Evolutionary conservation across 75 land plant genomes (phyloP), one percentile per base, ranked within the genome.

Genomic region (Ceratopteris richardii): DNA sequence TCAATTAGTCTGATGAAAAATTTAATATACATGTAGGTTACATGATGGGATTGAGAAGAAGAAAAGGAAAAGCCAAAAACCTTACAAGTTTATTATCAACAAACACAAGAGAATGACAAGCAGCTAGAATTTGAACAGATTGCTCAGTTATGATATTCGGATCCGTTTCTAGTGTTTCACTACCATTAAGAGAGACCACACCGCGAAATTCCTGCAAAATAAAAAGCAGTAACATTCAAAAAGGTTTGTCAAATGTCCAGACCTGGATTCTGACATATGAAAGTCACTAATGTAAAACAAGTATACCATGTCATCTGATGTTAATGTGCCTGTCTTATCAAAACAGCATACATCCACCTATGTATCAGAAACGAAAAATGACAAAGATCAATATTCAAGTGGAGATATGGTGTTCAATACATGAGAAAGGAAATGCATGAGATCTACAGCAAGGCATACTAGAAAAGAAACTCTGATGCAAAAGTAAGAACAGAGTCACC

Each of bases 331-430:
- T 36, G 98, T 94, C 73, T 94, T 94, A 67, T 94, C 98, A 77
- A 94, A 94, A 73, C 98, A 94, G 62, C 98, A 94, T 24, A 89
- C 77, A 65, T 94, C 98, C 67, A 94, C 98, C 98, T 94, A 85
- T 30, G n/a, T n/a, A n/a, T n/a, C n/a, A n/a, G n/a, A n/a, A n/a
- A n/a, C n/a, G n/a, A n/a, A n/a, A n/a, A n/a, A n/a, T n/a, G n/a
- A n/a, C n/a, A n/a, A n/a, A n/a, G n/a, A n/a, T n/a, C n/a, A n/a
- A n/a, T n/a, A n/a, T n/a, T n/a, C n/a, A n/a, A n/a, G n/a, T n/a
- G n/a, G n/a, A n/a, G n/a, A n/a, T n/a, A n/a, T n/a, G n/a, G n/a
- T n/a, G n/a, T n/a, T n/a, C n/a, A n/a, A n/a, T n/a, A n/a, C n/a
- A n/a, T n/a, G n/a, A n/a, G n/a, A n/a, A n/a, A n/a, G n/a, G n/a